Percentiles rank a stretch among this genome's conserved stretches.
Evolutionary conservation across 78 protist species (phyloP).

Genomic region (Dictyostelium brefeldianum): DNA sequence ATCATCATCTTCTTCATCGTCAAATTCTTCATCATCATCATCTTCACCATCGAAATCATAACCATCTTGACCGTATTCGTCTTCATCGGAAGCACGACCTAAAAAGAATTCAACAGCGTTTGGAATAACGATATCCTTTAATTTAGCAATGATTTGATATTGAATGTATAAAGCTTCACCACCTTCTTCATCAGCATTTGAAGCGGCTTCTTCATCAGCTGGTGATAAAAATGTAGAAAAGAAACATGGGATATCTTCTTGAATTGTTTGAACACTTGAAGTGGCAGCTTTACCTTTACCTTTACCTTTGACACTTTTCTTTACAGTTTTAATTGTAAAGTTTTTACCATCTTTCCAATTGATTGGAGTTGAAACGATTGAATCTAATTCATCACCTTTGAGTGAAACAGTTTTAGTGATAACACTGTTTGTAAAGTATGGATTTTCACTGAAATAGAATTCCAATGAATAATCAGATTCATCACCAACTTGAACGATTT

Average conservation of each 20-base stretch:
- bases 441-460: conserved; percentile 62
- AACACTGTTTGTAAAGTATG: conserved; percentile 68
- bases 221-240: conserved; percentile 17
- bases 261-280: conserved; percentile 6
- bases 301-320: conserved; percentile 53
- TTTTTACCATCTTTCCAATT: conserved; percentile 85
- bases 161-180: conserved; percentile 27
- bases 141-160: conserved; percentile 14
- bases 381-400: conserved; percentile 16
- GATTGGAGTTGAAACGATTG: conserved; percentile 55
- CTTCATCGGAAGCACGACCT: conserved; percentile 53
- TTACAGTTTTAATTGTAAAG: conserved; percentile 29
- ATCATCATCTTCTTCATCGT: conserved; percentile 54
- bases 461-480: neutral
- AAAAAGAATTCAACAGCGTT: conserved; percentile 60
- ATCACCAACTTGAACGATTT: conserved; percentile 3
- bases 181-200: neutral
- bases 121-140: conserved; percentile 59
- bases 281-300: conserved; percentile 14
- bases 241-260: conserved; percentile 51
- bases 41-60: conserved; percentile 12
- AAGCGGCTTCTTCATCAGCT: neutral
- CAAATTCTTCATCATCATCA: conserved; percentile 55
- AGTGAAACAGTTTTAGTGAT: conserved; percentile 19
- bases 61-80: conserved; percentile 13